A percentile compares a stretch with the other conserved stretches of the same genome.
Conservation (phyloP, 257 asterid genomes). For the Lavandula angustifolia region DNA sequence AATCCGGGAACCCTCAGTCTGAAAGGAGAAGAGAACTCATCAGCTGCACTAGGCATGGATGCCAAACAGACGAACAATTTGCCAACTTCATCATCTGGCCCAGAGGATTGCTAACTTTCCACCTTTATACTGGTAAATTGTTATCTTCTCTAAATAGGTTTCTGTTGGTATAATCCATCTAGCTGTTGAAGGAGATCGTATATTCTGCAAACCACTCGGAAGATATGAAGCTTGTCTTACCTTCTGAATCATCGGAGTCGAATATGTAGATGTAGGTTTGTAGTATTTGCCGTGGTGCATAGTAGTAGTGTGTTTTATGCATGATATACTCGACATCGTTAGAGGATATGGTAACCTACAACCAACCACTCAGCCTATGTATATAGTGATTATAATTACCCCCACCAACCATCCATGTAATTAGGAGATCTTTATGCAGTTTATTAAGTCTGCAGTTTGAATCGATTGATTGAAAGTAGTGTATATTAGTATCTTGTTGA, state of each 20-base stretch:
- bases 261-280: conserved; percentile 8
- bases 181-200: background rate
- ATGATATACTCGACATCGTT: background rate
- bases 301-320: conserved; percentile 5
- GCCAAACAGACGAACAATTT: conserved; percentile 62
- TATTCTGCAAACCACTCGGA: background rate
- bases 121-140: conserved; percentile 24
- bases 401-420: conserved; percentile 6
- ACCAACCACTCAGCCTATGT: conserved; percentile 10
- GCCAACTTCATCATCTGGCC: conserved; percentile 54
- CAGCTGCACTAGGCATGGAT: conserved; percentile 64
- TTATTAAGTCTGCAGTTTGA: background rate
- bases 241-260: background rate
- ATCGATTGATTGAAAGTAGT: background rate
- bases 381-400: background rate
- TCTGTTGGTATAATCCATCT: background rate
- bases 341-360: background rate
- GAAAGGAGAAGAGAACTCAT: conserved; percentile 71
- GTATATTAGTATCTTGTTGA: background rate
- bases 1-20: conserved; percentile 68
- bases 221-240: background rate
- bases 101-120: conserved; percentile 46
- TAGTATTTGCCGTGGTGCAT: conserved; percentile 6
- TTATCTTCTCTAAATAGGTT: background rate
- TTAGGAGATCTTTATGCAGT: background rate